phyloP scores from a whole-genome alignment of 257 asterid species.

The Plantago major region DNA sequence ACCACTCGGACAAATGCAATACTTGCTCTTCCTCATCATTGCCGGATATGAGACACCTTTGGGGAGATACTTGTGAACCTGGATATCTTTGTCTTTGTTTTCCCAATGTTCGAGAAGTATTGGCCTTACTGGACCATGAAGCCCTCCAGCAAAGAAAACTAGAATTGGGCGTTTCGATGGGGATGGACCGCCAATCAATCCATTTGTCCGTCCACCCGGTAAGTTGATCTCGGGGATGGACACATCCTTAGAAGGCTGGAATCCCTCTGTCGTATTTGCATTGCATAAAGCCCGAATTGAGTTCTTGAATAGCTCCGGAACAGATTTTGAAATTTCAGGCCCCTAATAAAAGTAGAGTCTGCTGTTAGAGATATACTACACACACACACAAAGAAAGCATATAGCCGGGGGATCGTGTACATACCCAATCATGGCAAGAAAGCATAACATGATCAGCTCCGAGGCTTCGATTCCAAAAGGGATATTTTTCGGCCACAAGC shows the following conservation, averaged over 20 bases:
- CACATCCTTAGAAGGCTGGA: slow-evolving; percentile 61
- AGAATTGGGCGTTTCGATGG: slow-evolving; percentile 59
- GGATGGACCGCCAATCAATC: slow-evolving; percentile 69
- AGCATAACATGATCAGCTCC: slow-evolving; percentile 90
- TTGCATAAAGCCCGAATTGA: slow-evolving; percentile 81
- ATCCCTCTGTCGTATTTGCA: slow-evolving; percentile 75
- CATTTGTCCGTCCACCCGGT: slow-evolving; percentile 55
- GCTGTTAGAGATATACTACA: not conserved
- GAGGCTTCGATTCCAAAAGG: slow-evolving; percentile 77
- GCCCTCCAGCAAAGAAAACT: slow-evolving; percentile 76
- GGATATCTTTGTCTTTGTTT: slow-evolving; percentile 63
- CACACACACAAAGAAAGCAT: not conserved
- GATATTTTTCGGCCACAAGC: slow-evolving; percentile 44
- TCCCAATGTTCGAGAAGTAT: slow-evolving; percentile 75
- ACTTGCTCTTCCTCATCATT: slow-evolving; percentile 64
- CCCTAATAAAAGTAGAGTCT: slow-evolving; percentile 38
- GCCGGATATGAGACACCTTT: slow-evolving; percentile 49
- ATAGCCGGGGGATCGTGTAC: not conserved
- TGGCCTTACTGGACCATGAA: slow-evolving; percentile 84
- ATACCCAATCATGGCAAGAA: slow-evolving; percentile 97
- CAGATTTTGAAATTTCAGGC: slow-evolving; percentile 62
- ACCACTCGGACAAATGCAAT: slow-evolving; percentile 79
- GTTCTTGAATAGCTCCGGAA: slow-evolving; percentile 57
- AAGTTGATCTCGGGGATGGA: slow-evolving; percentile 78
- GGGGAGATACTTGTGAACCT: slow-evolving; percentile 59